Base-by-base conservation (phyloP, 805 yeast species). In the Wickerhamomyces subpelliculosus region DNA sequence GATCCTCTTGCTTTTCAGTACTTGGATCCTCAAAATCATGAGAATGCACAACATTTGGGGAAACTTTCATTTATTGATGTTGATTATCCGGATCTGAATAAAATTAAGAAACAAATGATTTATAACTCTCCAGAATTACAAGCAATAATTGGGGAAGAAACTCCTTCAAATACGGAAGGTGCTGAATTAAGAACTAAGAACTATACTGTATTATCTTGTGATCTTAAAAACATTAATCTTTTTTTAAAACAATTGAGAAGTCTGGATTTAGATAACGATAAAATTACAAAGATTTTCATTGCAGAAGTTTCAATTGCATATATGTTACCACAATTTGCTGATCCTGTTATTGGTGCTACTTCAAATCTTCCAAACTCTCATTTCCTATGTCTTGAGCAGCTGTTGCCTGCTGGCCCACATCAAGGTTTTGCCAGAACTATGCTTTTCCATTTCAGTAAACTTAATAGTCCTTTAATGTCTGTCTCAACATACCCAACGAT, bases 291-390 rank as follows among this genome's bases (percentile, higher is more conserved):
- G 33, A 66, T 84, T 3, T 85, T 81, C 51, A 68, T 86, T 28
- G 90, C 94, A 1, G 95, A 84, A 55, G 94, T 85, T 4, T 84
- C 94, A 0, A 59, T 85, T 39, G 88, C 90, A 0, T 85, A 84
- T 55, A 84, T 85, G 93, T 64, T 68, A 27, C 79, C 83, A 11
- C 67, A 67, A 27, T 66, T 69, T 39, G 86, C 94, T 6, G 79
- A 85, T 52, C 65, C 68, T 3, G 71, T 85, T 8, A 74, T 85
- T 26, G 46, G 58, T 20, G 63, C 77, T 2, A 62, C 79, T 4
- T 52, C 61, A 3, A 40, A 39, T 1, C 58, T 75, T 13, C 63
- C 70, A 3, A 65, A 70, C 30, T 61, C 81, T 3, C 85, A 81
- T 51, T 78, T 84, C 42, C 48, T 82, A 1, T 65, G 83, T 4